Evolutionary conservation across 169 alveolate genomes (phyloP), one percentile per base, ranked within the genome.

Genomic region (Eimeria sp.): DNA sequence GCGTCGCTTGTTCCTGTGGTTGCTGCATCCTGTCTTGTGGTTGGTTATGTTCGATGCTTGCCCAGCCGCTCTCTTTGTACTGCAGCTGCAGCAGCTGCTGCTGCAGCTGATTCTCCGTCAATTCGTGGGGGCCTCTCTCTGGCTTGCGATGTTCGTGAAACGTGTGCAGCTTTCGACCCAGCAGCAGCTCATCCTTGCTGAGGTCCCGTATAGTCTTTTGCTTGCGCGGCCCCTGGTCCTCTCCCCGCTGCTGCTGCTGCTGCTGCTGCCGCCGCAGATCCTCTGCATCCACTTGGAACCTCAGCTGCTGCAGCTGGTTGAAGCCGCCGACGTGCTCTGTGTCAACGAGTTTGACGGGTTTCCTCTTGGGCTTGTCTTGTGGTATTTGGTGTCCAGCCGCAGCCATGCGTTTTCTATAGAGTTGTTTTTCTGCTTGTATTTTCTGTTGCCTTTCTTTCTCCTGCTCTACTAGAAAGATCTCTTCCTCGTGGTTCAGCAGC

Each of bases 221-320:
- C 64, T 62, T 58, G 40, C 78, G 91, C 23, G 76, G 91, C 30
- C 91, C 91, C 43, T 85, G 64, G 58, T 52, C 74, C 27, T 82
- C 90, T 37, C n/a, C 66, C 74, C 90, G 56, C 72, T 56, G 52
- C 27, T 85, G 80, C 91, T 85, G 90, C 77, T 33, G 71, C 90
- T 83, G 90, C 77, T 60, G 91, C 62, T 85, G 80, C 46, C 40
- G 91, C 91, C 33, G 78, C 54, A 43, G 56, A 49, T 43, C 33
- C 80, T 85, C 91, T 43, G 80, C 80, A n/a, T 85, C 91, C 40
- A 46, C 80, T 25, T 85, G 66, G 27, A 85, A 18, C 80, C 91
- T 33, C 64, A 85, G 80, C 80, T 85, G 91, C 91, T 85, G 91
- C 82, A 85, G 91, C 46, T 85, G 91, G n/a, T 85, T 85, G 37